A percentile compares a stretch with the other conserved stretches of the same genome.
These are phyloP conservation scores for Tephrocybe rancida DNA, from an alignment of 768 basidiomycete genomes.

Conservation along the genomic window DNA sequence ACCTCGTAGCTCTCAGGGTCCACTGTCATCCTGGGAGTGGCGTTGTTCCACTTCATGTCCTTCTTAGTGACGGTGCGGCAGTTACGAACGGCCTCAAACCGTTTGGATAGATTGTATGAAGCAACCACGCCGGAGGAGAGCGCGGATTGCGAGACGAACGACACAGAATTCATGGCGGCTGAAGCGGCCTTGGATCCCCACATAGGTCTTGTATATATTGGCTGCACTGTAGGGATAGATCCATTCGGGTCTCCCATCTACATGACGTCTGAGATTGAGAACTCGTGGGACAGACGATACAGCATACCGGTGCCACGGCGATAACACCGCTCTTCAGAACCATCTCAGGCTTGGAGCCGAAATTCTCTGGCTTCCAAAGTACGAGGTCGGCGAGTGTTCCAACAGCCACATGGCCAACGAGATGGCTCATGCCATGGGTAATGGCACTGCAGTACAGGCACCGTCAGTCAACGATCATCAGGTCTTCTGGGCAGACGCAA, in stretches of 20 bases:
- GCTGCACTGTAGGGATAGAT: slow-evolving; percentile 95
- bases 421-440: slow-evolving; percentile 87
- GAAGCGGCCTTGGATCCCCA: slow-evolving; percentile 83
- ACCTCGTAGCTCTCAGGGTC: slow-evolving; percentile 95
- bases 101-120: slow-evolving; percentile 72
- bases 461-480: neutral
- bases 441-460: slow-evolving; percentile 64
- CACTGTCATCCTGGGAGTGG: slow-evolving; percentile 81
- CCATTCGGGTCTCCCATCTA: slow-evolving; percentile 98
- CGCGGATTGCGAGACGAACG: slow-evolving; percentile 83
- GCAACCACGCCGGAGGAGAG: slow-evolving; percentile 59
- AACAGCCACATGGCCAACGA: slow-evolving; percentile 81
- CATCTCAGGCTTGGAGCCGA: slow-evolving; percentile 92
- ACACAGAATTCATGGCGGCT: slow-evolving; percentile 82
- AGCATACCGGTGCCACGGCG: slow-evolving; percentile 79
- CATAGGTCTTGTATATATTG: slow-evolving; percentile 86
- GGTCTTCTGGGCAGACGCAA: neutral
- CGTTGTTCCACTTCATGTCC: slow-evolving; percentile 93
- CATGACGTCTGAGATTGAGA: neutral
- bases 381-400: slow-evolving; percentile 93
- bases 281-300: neutral
- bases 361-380: slow-evolving; percentile 93
- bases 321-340: slow-evolving; percentile 95
- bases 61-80: slow-evolving; percentile 81
- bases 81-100: slow-evolving; percentile 69